Evolutionary conservation across 2,329 filamentous ascomycete species (phyloP).

Genomic region (Davidsoniella neocaledoniae): DNA sequence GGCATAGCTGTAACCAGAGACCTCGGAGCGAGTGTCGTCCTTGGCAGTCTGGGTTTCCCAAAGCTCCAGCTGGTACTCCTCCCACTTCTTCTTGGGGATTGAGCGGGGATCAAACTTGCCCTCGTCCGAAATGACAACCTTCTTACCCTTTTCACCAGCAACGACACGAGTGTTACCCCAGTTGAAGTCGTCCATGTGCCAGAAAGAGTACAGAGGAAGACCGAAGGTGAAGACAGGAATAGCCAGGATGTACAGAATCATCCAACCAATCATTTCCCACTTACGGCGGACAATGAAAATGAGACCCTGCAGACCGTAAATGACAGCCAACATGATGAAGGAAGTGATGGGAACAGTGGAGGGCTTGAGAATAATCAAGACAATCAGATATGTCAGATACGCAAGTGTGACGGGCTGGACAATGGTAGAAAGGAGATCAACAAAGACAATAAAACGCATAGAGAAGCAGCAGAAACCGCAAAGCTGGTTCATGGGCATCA

Average conservation of each 20-base stretch:
- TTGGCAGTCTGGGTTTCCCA: constrained; percentile 88
- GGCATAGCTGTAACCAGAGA: constrained; percentile 87
- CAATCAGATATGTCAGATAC: constrained; percentile 81
- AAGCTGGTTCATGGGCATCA: constrained; percentile 82
- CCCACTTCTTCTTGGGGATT: constrained; percentile 97
- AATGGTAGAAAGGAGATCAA: constrained; percentile 82
- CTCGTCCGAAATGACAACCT: constrained; percentile 87
- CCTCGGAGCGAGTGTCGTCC: constrained; percentile 65
- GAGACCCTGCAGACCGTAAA: constrained; percentile 90
- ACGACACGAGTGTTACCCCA: constrained; percentile 99
- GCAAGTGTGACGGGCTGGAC: constrained; percentile 81
- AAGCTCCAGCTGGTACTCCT: constrained; percentile 94
- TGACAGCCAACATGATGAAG: constrained; percentile 81
- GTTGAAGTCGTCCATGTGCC: constrained; percentile 99
- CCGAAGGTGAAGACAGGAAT: constrained; percentile 84
- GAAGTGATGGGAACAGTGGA: constrained; percentile 63
- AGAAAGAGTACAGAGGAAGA: constrained; percentile 87
- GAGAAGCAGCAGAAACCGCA: constrained; percentile 99
- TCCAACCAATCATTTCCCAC: constrained; percentile 99
- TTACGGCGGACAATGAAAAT: constrained; percentile 94
- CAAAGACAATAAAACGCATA: constrained; percentile 94
- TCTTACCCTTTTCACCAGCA: constrained; percentile 80
- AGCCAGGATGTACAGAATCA: constrained; percentile 85
- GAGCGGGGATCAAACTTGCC: constrained; percentile 89
- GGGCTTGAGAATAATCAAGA: constrained; percentile 45